These are phyloP conservation scores for Emydomyces testavorans DNA, from an alignment of 2,329 filamentous ascomycete species.

Conservation along the genomic window DNA sequence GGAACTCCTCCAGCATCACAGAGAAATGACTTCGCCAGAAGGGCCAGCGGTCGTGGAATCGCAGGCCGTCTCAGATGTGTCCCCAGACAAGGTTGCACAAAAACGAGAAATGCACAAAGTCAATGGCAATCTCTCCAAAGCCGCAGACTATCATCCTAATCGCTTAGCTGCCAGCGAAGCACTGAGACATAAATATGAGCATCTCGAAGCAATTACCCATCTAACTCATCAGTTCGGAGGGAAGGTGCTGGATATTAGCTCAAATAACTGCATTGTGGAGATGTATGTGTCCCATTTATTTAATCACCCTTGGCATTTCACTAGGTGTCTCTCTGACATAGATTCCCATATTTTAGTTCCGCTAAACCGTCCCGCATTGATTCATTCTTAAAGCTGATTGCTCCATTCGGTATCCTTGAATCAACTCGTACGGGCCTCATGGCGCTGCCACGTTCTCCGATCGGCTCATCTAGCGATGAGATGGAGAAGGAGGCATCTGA, in stretches of 20 bases:
- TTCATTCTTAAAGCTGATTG: slow-evolving; percentile 91
- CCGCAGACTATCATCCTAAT: slow-evolving; percentile 72
- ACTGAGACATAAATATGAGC: slow-evolving; percentile 91
- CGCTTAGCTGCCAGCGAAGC: slow-evolving; percentile 78
- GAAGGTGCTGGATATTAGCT: slow-evolving; percentile 95
- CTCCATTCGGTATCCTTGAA: slow-evolving; percentile 91
- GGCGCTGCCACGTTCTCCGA: slow-evolving; percentile 86
- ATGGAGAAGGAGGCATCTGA: slow-evolving; percentile 81
- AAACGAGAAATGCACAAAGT: slow-evolving; percentile 33
- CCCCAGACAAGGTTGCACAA: slow-evolving; percentile 17
- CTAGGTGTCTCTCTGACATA: background rate
- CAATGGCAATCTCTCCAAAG: slow-evolving; percentile 21
- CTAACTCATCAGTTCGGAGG: slow-evolving; percentile 95
- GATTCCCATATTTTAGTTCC: slow-evolving; percentile 50
- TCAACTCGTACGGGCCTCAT: slow-evolving; percentile 92
- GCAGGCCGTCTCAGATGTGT: slow-evolving; percentile 12
- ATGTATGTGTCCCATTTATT: slow-evolving; percentile 50
- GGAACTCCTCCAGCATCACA: slow-evolving; percentile 87
- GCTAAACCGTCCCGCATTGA: slow-evolving; percentile 91
- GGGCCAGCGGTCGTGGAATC: slow-evolving; percentile 28
- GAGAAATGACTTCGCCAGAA: slow-evolving; percentile 59
- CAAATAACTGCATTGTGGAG: slow-evolving; percentile 96
- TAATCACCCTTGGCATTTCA: background rate
- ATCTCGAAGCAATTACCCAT: slow-evolving; percentile 91
- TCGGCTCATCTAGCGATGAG: slow-evolving; percentile 62